These are phyloP conservation scores for Penicillium soppii DNA, from an alignment of 495 filamentous ascomycete genomes.

Conservation along the genomic window DNA sequence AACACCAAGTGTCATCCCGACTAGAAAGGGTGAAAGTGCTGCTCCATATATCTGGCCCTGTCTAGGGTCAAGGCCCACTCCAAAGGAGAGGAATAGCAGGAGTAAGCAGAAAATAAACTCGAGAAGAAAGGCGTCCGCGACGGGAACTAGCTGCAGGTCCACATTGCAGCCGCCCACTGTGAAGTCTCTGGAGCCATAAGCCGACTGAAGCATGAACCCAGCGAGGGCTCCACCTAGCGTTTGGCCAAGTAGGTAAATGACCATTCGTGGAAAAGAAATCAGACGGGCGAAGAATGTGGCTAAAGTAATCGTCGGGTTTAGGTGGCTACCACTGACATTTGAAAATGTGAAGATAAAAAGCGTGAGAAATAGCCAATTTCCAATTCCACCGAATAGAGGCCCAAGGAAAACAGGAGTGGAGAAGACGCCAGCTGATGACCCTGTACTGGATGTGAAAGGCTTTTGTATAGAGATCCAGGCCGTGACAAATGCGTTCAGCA, in stretches of 20 bases:
- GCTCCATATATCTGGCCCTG: constrained; percentile 44
- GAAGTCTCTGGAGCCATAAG: constrained; percentile 25
- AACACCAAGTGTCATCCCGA: constrained; percentile 42
- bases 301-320: constrained; percentile 47
- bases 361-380: constrained; percentile 20
- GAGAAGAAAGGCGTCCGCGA: constrained; percentile 29
- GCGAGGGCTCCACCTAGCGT: constrained; percentile 32
- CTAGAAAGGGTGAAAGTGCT: constrained; percentile 42
- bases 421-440: background rate
- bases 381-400: background rate
- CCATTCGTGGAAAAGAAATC: constrained; percentile 33
- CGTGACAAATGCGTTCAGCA: too few relatives aligned
- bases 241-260: constrained; percentile 38
- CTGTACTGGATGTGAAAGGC: background rate
- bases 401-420: too few relatives aligned
- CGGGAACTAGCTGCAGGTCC: background rate
- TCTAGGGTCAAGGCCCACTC: constrained; percentile 50
- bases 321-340: constrained; percentile 39
- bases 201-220: constrained; percentile 21
- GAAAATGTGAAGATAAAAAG: constrained; percentile 41
- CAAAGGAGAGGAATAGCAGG: constrained; percentile 30
- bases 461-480: background rate
- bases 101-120: constrained; percentile 31
- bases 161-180: constrained; percentile 7
- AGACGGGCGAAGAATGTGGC: constrained; percentile 42